A percentile compares a stretch with the other conserved stretches of the same genome.
phyloP scores from a whole-genome alignment of 164 flowering plant species.

The Brasenia schreberi region DNA sequence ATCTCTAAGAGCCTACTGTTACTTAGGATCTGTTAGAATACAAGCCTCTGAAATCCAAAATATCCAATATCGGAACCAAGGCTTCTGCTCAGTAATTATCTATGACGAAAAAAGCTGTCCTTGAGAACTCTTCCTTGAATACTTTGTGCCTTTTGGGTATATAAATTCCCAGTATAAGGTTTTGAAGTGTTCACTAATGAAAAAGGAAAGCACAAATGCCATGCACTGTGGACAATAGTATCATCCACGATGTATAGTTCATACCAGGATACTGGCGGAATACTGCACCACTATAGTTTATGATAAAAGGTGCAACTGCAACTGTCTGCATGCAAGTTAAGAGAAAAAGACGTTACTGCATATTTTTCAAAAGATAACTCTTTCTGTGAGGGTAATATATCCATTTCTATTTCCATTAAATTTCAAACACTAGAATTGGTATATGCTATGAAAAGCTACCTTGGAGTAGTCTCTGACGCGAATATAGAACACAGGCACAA shows the following conservation, averaged over 20 bases:
- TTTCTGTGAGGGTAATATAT: not conserved
- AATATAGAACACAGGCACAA: slow-evolving; percentile 76
- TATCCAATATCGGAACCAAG: too few species aligned
- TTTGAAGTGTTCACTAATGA: too few species aligned
- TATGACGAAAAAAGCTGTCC: too few species aligned
- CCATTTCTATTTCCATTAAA: not conserved
- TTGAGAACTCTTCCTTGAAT: too few species aligned
- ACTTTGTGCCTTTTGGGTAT: too few species aligned
- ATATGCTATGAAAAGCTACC: slow-evolving; percentile 28
- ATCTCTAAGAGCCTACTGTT: too few species aligned
- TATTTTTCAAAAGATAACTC: slow-evolving; percentile 5
- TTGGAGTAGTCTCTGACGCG: slow-evolving; percentile 92
- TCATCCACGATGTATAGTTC: not conserved
- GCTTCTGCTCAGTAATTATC: too few species aligned
- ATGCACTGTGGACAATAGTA: too few species aligned
- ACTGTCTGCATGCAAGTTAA: slow-evolving; percentile 53
- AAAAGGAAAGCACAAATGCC: too few species aligned
- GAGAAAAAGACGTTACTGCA: slow-evolving; percentile 1
- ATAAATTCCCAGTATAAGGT: too few species aligned
- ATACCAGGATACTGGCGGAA: slow-evolving; percentile 98
- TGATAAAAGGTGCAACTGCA: slow-evolving; percentile 82
- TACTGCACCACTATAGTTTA: slow-evolving; percentile 87
- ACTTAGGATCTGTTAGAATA: too few species aligned
- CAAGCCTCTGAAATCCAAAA: too few species aligned
- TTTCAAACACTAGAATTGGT: not conserved